phyloP scores from a whole-genome alignment of 352 stramenopile species.

The Aphanomyces invadans region DNA sequence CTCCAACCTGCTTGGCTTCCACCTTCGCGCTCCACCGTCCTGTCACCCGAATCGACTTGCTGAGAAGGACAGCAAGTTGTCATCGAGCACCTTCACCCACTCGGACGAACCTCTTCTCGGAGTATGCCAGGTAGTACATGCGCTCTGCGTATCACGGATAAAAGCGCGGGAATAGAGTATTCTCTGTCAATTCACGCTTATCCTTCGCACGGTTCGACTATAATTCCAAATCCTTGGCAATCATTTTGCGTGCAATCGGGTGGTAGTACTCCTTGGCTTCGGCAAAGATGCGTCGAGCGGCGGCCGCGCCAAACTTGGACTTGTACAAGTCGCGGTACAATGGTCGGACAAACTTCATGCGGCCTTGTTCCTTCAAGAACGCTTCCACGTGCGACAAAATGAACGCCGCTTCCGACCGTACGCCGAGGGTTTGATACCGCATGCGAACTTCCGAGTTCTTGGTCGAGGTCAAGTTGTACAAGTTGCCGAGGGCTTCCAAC shows the following conservation, averaged over 20 bases:
- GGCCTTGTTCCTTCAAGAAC: conserved; percentile 58
- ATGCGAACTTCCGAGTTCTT: conserved; percentile 65
- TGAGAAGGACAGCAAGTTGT: too few relatives aligned
- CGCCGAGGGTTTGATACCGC: conserved; percentile 54
- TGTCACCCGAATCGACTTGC: too few relatives aligned
- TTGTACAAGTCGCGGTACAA: conserved; percentile 53
- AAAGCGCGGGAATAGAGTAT: too few relatives aligned
- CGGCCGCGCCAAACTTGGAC: conserved; percentile 9
- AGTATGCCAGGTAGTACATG: too few relatives aligned
- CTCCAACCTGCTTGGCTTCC: too few relatives aligned
- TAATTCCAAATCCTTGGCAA: conserved; percentile 33
- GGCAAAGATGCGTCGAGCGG: conserved; percentile 18
- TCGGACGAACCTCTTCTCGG: too few relatives aligned
- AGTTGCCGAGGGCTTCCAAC: not conserved
- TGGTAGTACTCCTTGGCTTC: conserved; percentile 39
- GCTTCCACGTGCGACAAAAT: conserved; percentile 34
- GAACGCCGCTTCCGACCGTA: conserved; percentile 43
- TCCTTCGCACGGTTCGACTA: too few relatives aligned
- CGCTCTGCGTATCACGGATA: too few relatives aligned
- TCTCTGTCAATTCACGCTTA: too few relatives aligned
- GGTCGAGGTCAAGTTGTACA: conserved; percentile 31
- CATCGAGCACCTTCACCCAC: too few relatives aligned
- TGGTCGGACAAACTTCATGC: conserved; percentile 69
- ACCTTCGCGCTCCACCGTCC: too few relatives aligned
- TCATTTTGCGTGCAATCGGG: conserved; percentile 64